Conservation (phyloP, 1,139 yeast species). For the Candida labiduridarum region DNA sequence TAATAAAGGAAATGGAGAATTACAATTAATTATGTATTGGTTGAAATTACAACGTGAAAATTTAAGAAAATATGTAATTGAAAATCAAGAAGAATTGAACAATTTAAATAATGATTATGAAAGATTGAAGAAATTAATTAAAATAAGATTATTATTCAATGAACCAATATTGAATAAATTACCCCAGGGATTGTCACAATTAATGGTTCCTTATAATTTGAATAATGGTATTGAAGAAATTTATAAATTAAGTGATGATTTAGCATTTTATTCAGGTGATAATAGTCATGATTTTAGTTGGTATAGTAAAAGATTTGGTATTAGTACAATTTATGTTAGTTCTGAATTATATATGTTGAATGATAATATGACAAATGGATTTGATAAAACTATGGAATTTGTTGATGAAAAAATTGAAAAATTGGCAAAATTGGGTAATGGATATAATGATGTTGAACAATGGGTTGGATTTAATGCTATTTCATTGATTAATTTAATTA, state of each 20-base stretch:
- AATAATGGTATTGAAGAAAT: conserved; percentile 62
- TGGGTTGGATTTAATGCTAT: conserved; percentile 75
- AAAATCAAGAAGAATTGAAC: conserved; percentile 22
- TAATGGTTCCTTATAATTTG: conserved; percentile 58
- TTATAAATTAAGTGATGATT: conserved; percentile 77
- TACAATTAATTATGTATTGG: conserved; percentile 52
- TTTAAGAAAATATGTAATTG: conserved; percentile 30
- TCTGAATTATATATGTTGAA: conserved; percentile 80
- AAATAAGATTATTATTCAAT: conserved; percentile 66
- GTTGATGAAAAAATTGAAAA: conserved; percentile 63
- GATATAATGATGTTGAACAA: conserved; percentile 67
- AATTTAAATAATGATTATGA: conserved; percentile 53
- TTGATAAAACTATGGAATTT: conserved; percentile 60
- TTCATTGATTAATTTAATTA: conserved; percentile 65
- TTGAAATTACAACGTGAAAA: conserved; percentile 39
- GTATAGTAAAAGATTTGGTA: conserved; percentile 82
- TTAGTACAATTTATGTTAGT: conserved; percentile 71
- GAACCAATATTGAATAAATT: conserved; percentile 49
- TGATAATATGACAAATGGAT: conserved; percentile 59
- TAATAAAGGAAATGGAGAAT: conserved; percentile 38
- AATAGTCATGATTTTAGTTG: conserved; percentile 84
- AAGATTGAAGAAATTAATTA: conserved; percentile 55
- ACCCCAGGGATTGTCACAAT: conserved; percentile 52
- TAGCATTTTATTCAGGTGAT: conserved; percentile 81
- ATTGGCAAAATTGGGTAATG: conserved; percentile 56